A percentile compares a stretch with the other conserved stretches of the same genome.
These are phyloP conservation scores for Leccinum huronense DNA, from an alignment of 1,284 basidiomycete species.

Conservation along the genomic window DNA sequence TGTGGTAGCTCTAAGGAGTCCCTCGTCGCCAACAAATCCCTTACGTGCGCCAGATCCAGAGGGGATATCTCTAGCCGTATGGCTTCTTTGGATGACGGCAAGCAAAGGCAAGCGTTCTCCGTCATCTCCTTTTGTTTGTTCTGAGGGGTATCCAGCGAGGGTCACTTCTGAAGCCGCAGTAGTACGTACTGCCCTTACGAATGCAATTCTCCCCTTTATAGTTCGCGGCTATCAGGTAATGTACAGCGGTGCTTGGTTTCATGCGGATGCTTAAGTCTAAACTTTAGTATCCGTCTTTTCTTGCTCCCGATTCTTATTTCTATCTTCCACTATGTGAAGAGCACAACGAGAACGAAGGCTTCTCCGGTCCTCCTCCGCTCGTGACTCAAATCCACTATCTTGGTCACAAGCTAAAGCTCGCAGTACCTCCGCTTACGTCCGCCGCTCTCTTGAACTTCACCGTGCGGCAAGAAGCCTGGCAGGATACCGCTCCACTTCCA, in stretches of 20 bases:
- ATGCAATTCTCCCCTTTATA: constrained; percentile 33
- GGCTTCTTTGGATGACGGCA: constrained; percentile 57
- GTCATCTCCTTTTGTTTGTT: constrained; percentile 5
- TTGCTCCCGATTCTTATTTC: constrained; percentile 42
- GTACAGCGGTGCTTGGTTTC: constrained; percentile 9
- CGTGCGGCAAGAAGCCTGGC: constrained; percentile 40
- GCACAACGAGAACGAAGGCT: constrained; percentile 23
- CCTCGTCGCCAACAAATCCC: constrained; percentile 5
- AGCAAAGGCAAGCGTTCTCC: constrained; percentile 39
- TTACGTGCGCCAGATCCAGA: constrained; percentile 34
- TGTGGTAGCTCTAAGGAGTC: constrained; percentile 23
- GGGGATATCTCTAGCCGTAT: constrained; percentile 45
- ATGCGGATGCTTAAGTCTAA: constrained; percentile 6
- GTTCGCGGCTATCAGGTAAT: constrained; percentile 40
- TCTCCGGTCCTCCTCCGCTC: constrained; percentile 34
- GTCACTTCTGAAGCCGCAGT: constrained; percentile 20
- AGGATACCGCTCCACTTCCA: constrained; percentile 31
- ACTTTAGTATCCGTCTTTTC: constrained; percentile 42
- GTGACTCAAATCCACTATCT: constrained; percentile 40
- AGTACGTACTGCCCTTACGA: constrained; percentile 29
- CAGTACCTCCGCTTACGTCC: constrained; percentile 39
- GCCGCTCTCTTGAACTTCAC: constrained; percentile 40
- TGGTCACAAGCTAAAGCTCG: constrained; percentile 38
- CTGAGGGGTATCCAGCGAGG: constrained; percentile 25
- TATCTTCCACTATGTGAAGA: constrained; percentile 37